A percentile compares a stretch with the other conserved stretches of the same genome.
Conservation (phyloP, 106 monocot genomes). For the Allium fistulosum region DNA sequence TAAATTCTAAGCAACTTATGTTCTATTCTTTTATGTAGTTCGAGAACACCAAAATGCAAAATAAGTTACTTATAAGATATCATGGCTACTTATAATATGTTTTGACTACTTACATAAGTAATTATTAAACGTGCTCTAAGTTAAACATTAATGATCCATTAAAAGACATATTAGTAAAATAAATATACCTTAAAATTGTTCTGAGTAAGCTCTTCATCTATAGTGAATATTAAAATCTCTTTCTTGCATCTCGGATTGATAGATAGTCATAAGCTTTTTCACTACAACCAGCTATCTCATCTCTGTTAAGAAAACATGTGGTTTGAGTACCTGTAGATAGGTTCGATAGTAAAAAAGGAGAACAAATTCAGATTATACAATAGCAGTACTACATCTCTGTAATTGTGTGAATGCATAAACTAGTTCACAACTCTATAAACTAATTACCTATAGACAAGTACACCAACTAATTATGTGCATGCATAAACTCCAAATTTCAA, state of each 20-base stretch:
- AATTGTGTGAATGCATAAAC: no score
- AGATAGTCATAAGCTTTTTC: conserved; percentile 93
- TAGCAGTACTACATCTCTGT: no score
- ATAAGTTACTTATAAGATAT: not conserved
- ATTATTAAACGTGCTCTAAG: not conserved
- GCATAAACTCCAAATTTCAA: no score
- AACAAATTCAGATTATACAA: no score
- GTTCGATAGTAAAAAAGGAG: no score
- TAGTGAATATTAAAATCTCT: conserved; percentile 78
- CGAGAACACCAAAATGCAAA: no score
- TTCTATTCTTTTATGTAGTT: not conserved
- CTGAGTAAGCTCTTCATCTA: conserved; percentile 63
- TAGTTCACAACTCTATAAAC: no score
- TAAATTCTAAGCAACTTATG: not conserved
- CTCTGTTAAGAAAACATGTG: conserved; percentile 53
- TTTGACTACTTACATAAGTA: not conserved
- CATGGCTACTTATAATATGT: not conserved
- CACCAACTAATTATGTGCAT: no score
- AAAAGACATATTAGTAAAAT: not conserved
- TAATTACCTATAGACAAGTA: no score
- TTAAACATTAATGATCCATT: not conserved
- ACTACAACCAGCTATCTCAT: conserved; percentile 94
- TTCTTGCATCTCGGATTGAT: no score
- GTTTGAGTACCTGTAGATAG: no score
- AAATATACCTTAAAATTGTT: conserved; percentile 60